Base-by-base conservation (phyloP, 2,329 filamentous ascomycete species). In the Penicillium griseofulvum region DNA sequence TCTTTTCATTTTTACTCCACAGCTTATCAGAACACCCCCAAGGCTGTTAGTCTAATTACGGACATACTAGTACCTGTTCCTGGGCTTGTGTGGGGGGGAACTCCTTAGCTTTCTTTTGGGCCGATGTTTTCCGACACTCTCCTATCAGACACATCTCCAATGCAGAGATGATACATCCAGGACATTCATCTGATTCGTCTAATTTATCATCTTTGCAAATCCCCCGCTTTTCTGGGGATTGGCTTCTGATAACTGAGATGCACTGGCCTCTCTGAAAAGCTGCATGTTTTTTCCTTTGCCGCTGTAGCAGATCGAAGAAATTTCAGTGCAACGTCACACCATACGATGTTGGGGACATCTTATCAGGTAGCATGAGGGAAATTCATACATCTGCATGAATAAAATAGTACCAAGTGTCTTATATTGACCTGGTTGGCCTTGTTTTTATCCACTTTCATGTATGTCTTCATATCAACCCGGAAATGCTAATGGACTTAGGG, bases 11-110 rank as follows among this genome's bases (percentile, higher is more conserved):
- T 43, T 19, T 28, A 63, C 54, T 36, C 77, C 71, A 37, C 73
- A 74, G 54, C 68, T 71, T 64, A 71, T 68, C 63, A 65, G 65
- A 26, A 54, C 28, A 19, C 17, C 22, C 4, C n/a, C n/a, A n/a
- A n/a, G 11, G 11, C 0, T 33, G 12, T 33, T 34, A 28, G 5
- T 45, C 33, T 45, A 22, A 11, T 16, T 57, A 62, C 61, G 59
- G 62, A 49, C 46, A 28, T 26, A 12, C n/a, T n/a, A n/a, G n/a
- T n/a, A 44, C 26, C 29, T 44, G 39, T 51, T 34, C 48, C 38
- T 49, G 34, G 34, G 9, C 46, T 36, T 44, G 17, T 51, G 49
- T 37, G 31, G 29, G 44, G 44, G 38, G 31, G 22, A n/a, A 51
- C 10, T 14, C 8, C 28, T 33, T 45, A 7, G 14, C 43, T 24